phyloP scores from a whole-genome alignment of 73 alveolate species.

The Uronychia setigera region DNA sequence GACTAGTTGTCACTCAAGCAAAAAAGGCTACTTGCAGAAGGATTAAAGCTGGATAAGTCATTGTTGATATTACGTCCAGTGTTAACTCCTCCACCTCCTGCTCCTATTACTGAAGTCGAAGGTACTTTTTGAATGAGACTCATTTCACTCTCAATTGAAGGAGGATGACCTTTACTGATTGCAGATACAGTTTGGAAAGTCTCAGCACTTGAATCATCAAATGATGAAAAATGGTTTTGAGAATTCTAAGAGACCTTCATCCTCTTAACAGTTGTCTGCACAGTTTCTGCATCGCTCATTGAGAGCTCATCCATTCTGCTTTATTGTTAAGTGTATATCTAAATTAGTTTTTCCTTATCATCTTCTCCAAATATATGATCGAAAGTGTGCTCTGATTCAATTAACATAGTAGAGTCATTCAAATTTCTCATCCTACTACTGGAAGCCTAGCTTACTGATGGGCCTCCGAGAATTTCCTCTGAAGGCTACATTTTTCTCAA shows the following conservation, averaged over 20 bases:
- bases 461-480: neutral
- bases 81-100: neutral
- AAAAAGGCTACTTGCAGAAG: neutral
- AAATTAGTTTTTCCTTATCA: neutral
- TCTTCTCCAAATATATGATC: neutral
- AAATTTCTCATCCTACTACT: neutral
- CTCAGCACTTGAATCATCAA: neutral
- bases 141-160: neutral
- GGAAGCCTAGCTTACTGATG: neutral
- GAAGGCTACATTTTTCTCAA: neutral
- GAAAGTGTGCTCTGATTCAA: neutral
- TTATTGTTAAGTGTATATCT: neutral
- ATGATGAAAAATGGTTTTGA: neutral
- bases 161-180: neutral
- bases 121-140: neutral
- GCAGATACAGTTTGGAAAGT: neutral
- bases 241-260: neutral
- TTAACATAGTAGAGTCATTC: neutral
- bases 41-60: neutral
- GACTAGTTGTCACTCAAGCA: neutral
- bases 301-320: slow-evolving; percentile 1
- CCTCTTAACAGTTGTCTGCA: neutral
- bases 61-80: neutral
- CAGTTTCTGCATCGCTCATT: neutral
- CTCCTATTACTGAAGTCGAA: neutral